phyloP scores from a whole-genome alignment of 805 yeast genomes.

The Kodamaea kakaduensis region DNA sequence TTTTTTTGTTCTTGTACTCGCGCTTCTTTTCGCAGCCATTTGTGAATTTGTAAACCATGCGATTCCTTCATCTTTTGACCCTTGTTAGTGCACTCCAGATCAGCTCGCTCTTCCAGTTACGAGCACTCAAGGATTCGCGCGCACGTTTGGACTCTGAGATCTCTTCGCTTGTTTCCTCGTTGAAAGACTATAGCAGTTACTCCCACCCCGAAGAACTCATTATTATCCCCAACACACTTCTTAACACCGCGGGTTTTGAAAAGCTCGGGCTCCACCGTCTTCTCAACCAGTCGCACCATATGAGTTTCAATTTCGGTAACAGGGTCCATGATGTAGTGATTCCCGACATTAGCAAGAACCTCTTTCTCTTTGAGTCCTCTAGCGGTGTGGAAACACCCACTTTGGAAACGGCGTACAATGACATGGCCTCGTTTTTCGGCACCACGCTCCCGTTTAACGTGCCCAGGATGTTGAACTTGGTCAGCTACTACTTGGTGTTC shows the following conservation, averaged over 20 bases:
- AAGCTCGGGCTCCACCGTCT: slow-evolving; percentile 22
- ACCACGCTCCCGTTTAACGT: slow-evolving; percentile 37
- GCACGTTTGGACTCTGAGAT: background rate
- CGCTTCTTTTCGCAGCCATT: background rate
- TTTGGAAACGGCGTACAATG: slow-evolving; percentile 9
- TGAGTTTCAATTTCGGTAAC: slow-evolving; percentile 10
- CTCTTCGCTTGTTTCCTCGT: background rate
- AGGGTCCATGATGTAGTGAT: slow-evolving; percentile 13
- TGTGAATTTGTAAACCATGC: background rate
- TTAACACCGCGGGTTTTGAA: slow-evolving; percentile 18
- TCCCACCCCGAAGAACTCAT: slow-evolving; percentile 16
- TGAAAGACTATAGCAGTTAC: background rate
- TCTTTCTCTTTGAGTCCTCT: slow-evolving; percentile 38
- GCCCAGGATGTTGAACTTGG: slow-evolving; percentile 30
- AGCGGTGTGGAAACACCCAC: slow-evolving; percentile 14
- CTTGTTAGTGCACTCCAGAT: too few species aligned
- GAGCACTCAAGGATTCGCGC: slow-evolving; percentile 1
- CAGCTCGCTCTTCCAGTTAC: too few species aligned
- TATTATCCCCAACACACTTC: slow-evolving; percentile 24
- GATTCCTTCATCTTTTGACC: too few species aligned
- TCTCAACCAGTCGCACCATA: slow-evolving; percentile 5
- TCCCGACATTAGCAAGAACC: slow-evolving; percentile 31
- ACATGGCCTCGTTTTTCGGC: slow-evolving; percentile 23
- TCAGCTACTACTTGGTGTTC: slow-evolving; percentile 36
- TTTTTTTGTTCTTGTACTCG: background rate